These are phyloP conservation scores for Beauveria varroae DNA, from an alignment of 2,329 filamentous ascomycete species.

Conservation along the genomic window DNA sequence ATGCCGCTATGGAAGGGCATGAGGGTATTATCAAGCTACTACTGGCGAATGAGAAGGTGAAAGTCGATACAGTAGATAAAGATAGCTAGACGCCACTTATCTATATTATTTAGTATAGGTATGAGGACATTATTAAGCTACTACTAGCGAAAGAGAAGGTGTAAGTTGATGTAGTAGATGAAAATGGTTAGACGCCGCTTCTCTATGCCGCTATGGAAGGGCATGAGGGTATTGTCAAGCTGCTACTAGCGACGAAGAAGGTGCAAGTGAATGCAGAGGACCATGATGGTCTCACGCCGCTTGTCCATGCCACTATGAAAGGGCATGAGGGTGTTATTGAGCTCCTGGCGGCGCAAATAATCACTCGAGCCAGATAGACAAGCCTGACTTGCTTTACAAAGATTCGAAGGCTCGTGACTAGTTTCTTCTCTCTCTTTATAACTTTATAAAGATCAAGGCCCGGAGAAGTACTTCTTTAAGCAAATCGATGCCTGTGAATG, in stretches of 20 bases:
- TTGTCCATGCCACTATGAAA: background rate
- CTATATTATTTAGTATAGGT: no score
- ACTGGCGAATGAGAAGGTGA: background rate
- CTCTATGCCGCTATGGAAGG: background rate
- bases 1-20: background rate
- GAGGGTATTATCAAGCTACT: background rate
- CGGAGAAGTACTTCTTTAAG: no score
- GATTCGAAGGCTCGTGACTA: no score
- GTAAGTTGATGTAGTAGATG: background rate
- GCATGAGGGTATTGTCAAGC: background rate
- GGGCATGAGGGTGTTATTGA: background rate
- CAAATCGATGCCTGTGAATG: no score
- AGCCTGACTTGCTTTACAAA: no score
- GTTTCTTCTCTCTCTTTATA: no score
- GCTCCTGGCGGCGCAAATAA: background rate
- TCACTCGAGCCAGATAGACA: no score
- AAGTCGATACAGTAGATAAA: no score
- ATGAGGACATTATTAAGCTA: background rate
- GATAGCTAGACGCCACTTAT: no score
- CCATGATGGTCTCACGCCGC: background rate
- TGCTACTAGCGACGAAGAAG: background rate
- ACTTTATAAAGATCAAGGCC: no score
- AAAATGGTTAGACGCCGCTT: background rate
- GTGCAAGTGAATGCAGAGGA: no score
- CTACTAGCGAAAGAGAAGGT: background rate